These are phyloP conservation scores for Coemansia sp. DNA, from an alignment of 192 early-diverging fungal genomes.

Conservation along the genomic window DNA sequence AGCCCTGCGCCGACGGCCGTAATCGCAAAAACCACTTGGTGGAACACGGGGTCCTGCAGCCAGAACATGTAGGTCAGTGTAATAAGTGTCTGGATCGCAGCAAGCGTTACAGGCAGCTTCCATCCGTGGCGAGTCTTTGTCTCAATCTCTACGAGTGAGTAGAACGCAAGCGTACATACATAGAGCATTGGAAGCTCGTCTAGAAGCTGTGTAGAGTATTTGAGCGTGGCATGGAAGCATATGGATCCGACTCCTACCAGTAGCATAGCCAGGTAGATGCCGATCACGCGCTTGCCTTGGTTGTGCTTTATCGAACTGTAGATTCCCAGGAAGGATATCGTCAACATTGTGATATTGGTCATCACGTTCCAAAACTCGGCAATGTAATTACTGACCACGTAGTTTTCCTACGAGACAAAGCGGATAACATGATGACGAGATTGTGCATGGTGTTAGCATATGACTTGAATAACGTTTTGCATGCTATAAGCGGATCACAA, in stretches of 20 bases:
- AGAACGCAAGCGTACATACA: conserved; percentile 55
- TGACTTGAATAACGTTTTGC: neutral
- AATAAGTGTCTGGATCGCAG: conserved; percentile 52
- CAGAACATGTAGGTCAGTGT: conserved; percentile 60
- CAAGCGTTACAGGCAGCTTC: conserved; percentile 47
- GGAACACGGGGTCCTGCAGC: conserved; percentile 68
- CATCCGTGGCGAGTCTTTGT: conserved; percentile 29
- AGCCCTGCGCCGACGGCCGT: conserved; percentile 54
- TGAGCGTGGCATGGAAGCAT: conserved; percentile 75
- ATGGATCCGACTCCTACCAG: conserved; percentile 71
- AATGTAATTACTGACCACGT: conserved; percentile 63
- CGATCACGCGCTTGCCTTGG: conserved; percentile 56
- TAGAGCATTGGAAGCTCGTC: conserved; percentile 83
- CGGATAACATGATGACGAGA: neutral
- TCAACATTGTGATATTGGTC: conserved; percentile 66
- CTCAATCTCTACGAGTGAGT: conserved; percentile 55
- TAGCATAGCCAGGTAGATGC: conserved; percentile 60
- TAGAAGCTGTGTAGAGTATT: conserved; percentile 67
- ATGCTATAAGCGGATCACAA: neutral
- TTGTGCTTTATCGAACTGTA: conserved; percentile 50
- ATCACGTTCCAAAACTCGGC: conserved; percentile 81
- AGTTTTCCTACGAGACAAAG: conserved; percentile 59
- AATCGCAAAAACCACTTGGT: conserved; percentile 62
- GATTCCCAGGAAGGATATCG: conserved; percentile 62
- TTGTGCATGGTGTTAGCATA: neutral